A percentile compares a stretch with the other conserved stretches of the same genome.
Evolutionary conservation across 164 flowering plant species (phyloP).

Genomic region (Echeveria elegans): DNA sequence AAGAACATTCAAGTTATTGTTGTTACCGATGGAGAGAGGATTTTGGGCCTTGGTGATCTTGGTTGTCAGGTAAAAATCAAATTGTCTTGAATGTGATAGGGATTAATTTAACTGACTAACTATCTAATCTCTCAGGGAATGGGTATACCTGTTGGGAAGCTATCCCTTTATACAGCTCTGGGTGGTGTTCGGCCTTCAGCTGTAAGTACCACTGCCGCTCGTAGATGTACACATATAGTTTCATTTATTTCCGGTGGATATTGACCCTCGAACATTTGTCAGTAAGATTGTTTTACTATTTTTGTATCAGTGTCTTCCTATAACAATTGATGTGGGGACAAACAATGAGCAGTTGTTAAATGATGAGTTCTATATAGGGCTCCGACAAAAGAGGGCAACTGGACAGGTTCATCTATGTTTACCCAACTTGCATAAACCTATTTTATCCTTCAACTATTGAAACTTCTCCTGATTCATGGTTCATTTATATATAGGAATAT

Average conservation of each 20-base stretch:
- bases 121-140: slow-evolving; percentile 14
- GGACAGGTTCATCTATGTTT: slow-evolving; percentile 12
- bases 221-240: neutral
- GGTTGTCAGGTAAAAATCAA: slow-evolving; percentile 25
- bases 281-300: neutral
- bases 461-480: neutral
- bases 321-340: slow-evolving; percentile 22
- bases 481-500: slow-evolving; percentile 12
- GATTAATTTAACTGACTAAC: slow-evolving; percentile 4
- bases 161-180: slow-evolving; percentile 17
- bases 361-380: slow-evolving; percentile 17
- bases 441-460: neutral
- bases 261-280: neutral
- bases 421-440: neutral
- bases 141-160: slow-evolving; percentile 21
- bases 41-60: slow-evolving; percentile 39
- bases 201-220: slow-evolving; percentile 10
- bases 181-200: slow-evolving; percentile 21
- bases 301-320: slow-evolving; percentile 17
- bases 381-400: slow-evolving; percentile 17
- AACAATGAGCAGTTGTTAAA: slow-evolving; percentile 15
- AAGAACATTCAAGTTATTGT: slow-evolving; percentile 32
- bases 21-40: slow-evolving; percentile 38
- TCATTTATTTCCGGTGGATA: neutral
- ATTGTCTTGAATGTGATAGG: neutral